These are phyloP conservation scores for Trametes versicolor DNA, from an alignment of 1,284 basidiomycete genomes.

Conservation along the genomic window DNA sequence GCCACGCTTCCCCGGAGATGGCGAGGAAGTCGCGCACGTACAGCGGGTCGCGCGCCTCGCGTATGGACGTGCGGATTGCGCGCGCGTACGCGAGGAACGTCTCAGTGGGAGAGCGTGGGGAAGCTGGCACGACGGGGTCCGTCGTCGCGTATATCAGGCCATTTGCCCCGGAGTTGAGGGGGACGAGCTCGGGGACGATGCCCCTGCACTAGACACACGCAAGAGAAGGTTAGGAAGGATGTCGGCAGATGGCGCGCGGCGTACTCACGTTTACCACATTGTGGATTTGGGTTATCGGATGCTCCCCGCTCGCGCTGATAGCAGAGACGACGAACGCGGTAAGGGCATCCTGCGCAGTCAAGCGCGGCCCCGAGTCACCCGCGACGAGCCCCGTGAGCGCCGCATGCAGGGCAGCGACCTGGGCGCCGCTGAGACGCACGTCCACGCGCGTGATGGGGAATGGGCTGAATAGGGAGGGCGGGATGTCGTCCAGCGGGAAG, in stretches of 20 bases:
- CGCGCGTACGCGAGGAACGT: constrained; percentile 9
- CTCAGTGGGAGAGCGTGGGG: not conserved
- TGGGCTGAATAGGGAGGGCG: constrained; percentile 8
- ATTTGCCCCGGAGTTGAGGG: constrained; percentile 3
- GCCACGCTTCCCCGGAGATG: constrained; percentile 13
- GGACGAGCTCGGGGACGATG: constrained; percentile 11
- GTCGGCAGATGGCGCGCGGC: no score
- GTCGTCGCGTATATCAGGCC: constrained; percentile 11
- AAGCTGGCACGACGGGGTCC: not conserved
- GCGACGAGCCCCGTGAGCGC: not conserved
- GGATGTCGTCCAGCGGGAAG: constrained; percentile 17
- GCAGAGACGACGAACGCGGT: constrained; percentile 15
- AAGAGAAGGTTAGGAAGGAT: not conserved
- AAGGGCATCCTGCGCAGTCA: constrained; percentile 4
- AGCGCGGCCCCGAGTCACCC: not conserved
- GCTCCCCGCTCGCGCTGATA: constrained; percentile 8
- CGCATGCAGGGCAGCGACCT: constrained; percentile 2
- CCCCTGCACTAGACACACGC: constrained; percentile 10
- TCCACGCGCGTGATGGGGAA: constrained; percentile 14
- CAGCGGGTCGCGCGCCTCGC: constrained; percentile 7
- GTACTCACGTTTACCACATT: constrained; percentile 11
- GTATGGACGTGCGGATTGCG: constrained; percentile 11
- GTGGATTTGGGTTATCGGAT: constrained; percentile 8
- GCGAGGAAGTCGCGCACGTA: constrained; percentile 18
- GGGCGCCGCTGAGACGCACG: constrained; percentile 3